These are phyloP conservation scores for Annona squamosa DNA, from an alignment of 164 flowering plant species.

Conservation along the genomic window DNA sequence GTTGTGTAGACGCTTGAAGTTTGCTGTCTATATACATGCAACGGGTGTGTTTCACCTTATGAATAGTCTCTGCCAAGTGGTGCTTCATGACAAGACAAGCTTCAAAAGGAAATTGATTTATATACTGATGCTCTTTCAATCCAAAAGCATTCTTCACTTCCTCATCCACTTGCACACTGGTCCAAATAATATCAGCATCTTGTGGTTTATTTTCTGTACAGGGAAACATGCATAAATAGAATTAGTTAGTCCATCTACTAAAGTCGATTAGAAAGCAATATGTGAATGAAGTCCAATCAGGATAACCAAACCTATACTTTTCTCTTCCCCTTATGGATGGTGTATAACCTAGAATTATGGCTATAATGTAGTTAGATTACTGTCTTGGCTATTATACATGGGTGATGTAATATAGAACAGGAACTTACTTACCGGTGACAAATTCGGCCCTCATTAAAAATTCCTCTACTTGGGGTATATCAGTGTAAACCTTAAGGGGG, in stretches of 20 bases:
- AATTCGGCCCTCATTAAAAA: constrained; percentile 78
- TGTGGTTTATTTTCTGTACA: constrained; percentile 67
- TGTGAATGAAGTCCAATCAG: not conserved
- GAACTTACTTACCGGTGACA: constrained; percentile 51
- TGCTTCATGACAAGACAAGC: constrained; percentile 99
- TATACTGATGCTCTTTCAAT: constrained; percentile 62
- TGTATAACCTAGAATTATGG: not conserved
- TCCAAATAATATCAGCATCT: constrained; percentile 96
- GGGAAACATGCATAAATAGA: not conserved
- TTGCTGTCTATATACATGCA: no score
- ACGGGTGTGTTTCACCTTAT: constrained; percentile 44
- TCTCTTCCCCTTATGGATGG: not conserved
- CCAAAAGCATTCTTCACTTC: constrained; percentile 69
- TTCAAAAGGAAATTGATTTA: constrained; percentile 96
- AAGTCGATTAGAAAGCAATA: not conserved
- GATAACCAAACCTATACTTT: not conserved
- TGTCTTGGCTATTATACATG: not conserved
- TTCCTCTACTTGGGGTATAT: constrained; percentile 85
- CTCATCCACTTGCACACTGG: constrained; percentile 77
- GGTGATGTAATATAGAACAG: not conserved
- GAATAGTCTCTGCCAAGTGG: constrained; percentile 88
- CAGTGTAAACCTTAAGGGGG: constrained; percentile 72
- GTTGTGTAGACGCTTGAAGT: no score
- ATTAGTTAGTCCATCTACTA: not conserved
- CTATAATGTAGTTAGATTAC: not conserved